phyloP scores from a whole-genome alignment of 208 protist genomes.

The Herpetomonas samuelpessoai region DNA sequence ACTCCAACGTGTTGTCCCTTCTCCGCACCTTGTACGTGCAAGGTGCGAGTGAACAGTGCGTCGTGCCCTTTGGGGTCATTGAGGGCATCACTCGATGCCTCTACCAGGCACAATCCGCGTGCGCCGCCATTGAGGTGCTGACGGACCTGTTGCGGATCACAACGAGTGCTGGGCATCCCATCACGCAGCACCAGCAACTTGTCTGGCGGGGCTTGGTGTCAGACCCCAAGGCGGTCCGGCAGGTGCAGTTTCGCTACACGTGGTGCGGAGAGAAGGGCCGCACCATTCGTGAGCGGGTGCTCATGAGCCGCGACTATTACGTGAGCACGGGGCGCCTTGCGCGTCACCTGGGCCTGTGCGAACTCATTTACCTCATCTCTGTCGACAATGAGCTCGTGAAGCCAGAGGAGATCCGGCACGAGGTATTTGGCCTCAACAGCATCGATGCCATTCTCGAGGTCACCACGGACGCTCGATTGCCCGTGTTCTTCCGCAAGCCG shows the following conservation, averaged over 20 bases:
- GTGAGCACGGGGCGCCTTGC: slow-evolving; percentile 23
- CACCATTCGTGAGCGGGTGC: slow-evolving; percentile 24
- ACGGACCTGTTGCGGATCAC: slow-evolving; percentile 22
- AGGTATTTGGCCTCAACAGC: slow-evolving; percentile 42
- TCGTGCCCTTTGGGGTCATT: slow-evolving; percentile 19
- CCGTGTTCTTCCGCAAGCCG: slow-evolving; percentile 27
- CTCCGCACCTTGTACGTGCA: slow-evolving; percentile 29
- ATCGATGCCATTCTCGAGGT: slow-evolving; percentile 42
- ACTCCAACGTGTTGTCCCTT: slow-evolving; percentile 29
- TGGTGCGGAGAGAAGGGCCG: slow-evolving; percentile 39
- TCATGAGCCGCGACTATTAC: slow-evolving; percentile 37
- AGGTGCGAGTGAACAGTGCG: slow-evolving; percentile 2
- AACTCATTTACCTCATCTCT: slow-evolving; percentile 33
- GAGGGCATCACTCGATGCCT: slow-evolving; percentile 32
- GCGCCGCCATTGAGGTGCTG: slow-evolving; percentile 27
- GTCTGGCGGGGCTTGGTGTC: slow-evolving; percentile 25
- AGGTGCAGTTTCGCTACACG: slow-evolving; percentile 30
- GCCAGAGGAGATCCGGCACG: slow-evolving; percentile 40
- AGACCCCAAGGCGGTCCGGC: slow-evolving; percentile 1
- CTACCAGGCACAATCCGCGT: slow-evolving; percentile 6
- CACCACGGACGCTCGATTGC: slow-evolving; percentile 25
- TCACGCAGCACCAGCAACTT: slow-evolving; percentile 30
- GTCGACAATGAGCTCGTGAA: slow-evolving; percentile 43
- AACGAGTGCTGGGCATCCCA: slow-evolving; percentile 9
- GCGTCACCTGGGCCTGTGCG: slow-evolving; percentile 27